Evolutionary conservation across 1,284 basidiomycete species (phyloP), one percentile per base, ranked within the genome.

Genomic region (Ganoderma sinense): DNA sequence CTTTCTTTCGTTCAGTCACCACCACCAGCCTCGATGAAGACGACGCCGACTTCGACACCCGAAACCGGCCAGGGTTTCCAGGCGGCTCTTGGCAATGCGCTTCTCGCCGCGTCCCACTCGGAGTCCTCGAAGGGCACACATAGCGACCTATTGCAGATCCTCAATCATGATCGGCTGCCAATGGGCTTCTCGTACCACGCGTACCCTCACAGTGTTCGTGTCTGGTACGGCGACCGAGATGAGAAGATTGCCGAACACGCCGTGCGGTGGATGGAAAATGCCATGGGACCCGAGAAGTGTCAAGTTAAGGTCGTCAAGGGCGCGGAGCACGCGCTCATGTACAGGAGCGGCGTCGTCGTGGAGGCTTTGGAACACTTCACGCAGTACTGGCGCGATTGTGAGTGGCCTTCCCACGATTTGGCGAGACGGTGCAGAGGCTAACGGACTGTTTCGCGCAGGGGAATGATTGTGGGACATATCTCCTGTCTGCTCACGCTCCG

Each of bases 151-250:
- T 80, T 98, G 69, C 91, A 95, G 75, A 96, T 99, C 77, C 86
- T 98, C 43, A 95, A 97, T 73, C 93, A 95, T 72, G 93, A 94
- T 72, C 90, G 90, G 67, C 89, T 89, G 74, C 91, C 94, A 0
- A 95, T 94, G 94, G 94, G 94, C 3, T 95, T 94, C 80, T 92
- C 91, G 36, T 94, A 94, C 76, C 79, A 86, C 14, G 88, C 95
- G 31, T 93, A 98, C 71, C 88, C 89, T 13, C 91, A 94, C 75
- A 85, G 84, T n/a, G 92, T 96, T 62, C 90, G 89, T 56, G 91
- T 99, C 48, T 99, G 96, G 96, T 97, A 97, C 74, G 97, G 97
- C 2, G 93, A 95, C 74, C 88, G 88, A 75, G 97, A 99, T 80
- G 97, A 99, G 80, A 92, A 93, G 80, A 97, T 99, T 71, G 92